phyloP scores from a whole-genome alignment of 345 rosid species.

The Eucalyptus polybractea region DNA sequence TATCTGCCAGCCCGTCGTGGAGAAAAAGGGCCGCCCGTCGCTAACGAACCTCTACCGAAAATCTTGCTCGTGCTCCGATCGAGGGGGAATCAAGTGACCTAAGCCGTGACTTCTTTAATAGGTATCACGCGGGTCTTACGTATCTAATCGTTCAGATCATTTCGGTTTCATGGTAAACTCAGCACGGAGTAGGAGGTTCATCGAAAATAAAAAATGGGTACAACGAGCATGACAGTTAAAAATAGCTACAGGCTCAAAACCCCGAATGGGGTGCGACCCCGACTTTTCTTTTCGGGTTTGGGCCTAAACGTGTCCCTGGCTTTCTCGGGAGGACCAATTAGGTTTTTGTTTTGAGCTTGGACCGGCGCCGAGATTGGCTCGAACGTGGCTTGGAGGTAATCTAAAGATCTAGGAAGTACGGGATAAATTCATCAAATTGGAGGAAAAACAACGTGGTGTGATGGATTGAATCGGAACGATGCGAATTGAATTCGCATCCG shows the following conservation, averaged over 20 bases:
- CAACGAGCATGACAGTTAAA: background rate
- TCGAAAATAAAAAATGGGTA: background rate
- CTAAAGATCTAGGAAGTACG: background rate
- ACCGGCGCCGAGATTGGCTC: background rate
- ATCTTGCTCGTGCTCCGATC: background rate
- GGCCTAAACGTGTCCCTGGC: background rate
- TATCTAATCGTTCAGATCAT: background rate
- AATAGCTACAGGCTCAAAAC: background rate
- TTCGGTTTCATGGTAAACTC: background rate
- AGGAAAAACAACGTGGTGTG: background rate
- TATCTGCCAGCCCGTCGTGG: background rate
- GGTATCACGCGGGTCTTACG: background rate
- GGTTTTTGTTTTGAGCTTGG: background rate
- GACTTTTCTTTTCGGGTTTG: background rate
- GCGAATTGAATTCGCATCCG: background rate
- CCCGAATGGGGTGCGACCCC: background rate
- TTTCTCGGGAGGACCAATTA: background rate
- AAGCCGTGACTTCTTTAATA: background rate
- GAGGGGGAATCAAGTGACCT: background rate
- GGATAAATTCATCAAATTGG: background rate
- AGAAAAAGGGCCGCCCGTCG: background rate
- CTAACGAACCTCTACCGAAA: background rate
- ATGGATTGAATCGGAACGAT: background rate
- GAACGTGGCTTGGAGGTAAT: background rate
- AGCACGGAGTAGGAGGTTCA: background rate